Evolutionary conservation across 352 stramenopile genomes (phyloP).

Genomic region (Phytophthora hibernalis): DNA sequence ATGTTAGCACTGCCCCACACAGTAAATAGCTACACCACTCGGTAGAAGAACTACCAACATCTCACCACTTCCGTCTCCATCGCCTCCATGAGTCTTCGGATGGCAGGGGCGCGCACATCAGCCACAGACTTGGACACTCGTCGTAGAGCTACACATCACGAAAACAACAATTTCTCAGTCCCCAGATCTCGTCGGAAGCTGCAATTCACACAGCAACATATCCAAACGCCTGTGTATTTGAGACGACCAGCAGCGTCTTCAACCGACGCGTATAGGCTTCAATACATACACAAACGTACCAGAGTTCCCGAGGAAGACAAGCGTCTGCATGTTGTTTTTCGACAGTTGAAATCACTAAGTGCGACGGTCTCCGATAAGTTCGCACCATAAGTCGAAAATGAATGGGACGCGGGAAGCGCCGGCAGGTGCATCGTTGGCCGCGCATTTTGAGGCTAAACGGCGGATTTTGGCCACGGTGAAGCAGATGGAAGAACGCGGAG

Average conservation of each 20-base stretch:
- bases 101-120: conserved; percentile 54
- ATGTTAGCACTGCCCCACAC: background rate
- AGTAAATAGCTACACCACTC: background rate
- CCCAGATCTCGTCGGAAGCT: background rate
- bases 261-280: background rate
- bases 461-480: conserved; percentile 42
- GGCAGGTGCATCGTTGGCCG: conserved; percentile 37
- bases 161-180: conserved; percentile 19
- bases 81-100: conserved; percentile 58
- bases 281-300: conserved; percentile 39
- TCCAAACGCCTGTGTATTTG: background rate
- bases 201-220: conserved; percentile 1
- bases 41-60: background rate
- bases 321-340: conserved; percentile 43
- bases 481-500: conserved; percentile 34
- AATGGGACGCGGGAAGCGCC: conserved; percentile 34
- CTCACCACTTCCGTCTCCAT: conserved; percentile 78
- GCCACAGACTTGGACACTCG: conserved; percentile 74
- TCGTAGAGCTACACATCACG: conserved; percentile 55
- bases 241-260: background rate
- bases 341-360: conserved; percentile 20
- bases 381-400: conserved; percentile 26
- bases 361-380: conserved; percentile 18
- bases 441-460: conserved; percentile 61
- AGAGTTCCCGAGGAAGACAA: conserved; percentile 80